Percentiles rank a stretch among this genome's conserved stretches.
Conservation (phyloP, 2,329 filamentous ascomycete genomes). For the Trichophyton rubrum region DNA sequence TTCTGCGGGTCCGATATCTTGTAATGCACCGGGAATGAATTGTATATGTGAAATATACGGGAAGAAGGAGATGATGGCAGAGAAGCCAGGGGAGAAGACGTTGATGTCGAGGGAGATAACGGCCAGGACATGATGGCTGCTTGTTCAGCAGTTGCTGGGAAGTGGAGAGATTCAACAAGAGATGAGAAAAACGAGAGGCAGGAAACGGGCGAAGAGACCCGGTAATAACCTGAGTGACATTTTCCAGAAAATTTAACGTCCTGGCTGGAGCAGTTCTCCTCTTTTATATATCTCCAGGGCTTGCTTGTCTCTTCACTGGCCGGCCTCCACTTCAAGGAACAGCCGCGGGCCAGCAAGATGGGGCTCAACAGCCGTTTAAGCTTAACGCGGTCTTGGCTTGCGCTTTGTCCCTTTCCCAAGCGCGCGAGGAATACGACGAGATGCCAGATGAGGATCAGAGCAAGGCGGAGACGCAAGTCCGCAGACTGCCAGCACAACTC, state of each 20-base stretch:
- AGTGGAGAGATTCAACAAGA: not conserved
- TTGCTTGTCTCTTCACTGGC: not conserved
- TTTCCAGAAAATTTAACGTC: not conserved
- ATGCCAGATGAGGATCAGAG: not conserved
- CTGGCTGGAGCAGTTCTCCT: not conserved
- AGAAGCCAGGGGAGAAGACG: not conserved
- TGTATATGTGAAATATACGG: constrained; percentile 1
- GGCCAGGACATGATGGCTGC: not conserved
- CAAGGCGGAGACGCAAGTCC: not conserved
- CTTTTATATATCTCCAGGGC: not conserved
- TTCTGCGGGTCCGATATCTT: constrained; percentile 4
- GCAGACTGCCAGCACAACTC: not conserved
- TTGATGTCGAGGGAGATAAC: not conserved
- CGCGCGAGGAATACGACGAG: not conserved
- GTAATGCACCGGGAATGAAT: not conserved
- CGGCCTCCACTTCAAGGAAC: not conserved
- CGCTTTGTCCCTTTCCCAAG: too few relatives aligned
- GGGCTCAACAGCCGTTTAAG: not conserved
- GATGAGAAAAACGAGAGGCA: not conserved
- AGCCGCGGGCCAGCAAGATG: not conserved
- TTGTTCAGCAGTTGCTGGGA: not conserved
- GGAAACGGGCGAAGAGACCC: not conserved
- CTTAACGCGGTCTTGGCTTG: not conserved
- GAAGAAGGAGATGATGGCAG: not conserved
- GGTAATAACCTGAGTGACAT: not conserved